These are phyloP conservation scores for Fusarium fujikuroi DNA, from an alignment of 2,329 filamentous ascomycete species.

Conservation along the genomic window DNA sequence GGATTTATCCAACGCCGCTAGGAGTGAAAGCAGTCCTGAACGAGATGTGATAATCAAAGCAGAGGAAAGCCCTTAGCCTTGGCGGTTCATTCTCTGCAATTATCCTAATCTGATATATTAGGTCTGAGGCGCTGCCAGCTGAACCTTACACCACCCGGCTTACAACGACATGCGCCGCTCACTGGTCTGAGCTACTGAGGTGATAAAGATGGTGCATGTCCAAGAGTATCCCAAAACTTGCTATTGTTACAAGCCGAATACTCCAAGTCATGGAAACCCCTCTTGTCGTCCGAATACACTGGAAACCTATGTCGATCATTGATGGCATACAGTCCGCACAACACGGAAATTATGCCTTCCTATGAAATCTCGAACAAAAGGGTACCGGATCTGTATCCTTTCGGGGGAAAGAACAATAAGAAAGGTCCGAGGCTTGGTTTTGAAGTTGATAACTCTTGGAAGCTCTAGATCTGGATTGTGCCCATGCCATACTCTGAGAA, in stretches of 20 bases:
- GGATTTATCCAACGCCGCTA: slow-evolving; percentile 29
- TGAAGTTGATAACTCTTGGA: neutral
- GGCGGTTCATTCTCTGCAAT: neutral
- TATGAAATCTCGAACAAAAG: neutral
- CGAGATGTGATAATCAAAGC: neutral
- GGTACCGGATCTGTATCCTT: no score
- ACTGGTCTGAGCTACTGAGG: neutral
- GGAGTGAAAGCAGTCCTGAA: neutral
- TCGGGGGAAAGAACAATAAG: no score
- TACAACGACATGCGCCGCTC: neutral
- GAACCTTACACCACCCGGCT: neutral
- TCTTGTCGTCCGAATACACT: neutral
- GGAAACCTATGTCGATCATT: neutral
- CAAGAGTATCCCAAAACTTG: neutral
- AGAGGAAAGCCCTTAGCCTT: neutral
- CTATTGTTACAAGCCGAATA: no score
- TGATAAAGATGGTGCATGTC: neutral
- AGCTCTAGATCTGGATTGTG: neutral
- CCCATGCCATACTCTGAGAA: neutral
- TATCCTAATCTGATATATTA: neutral
- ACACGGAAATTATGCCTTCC: neutral
- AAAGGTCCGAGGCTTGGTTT: neutral
- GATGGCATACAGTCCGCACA: neutral
- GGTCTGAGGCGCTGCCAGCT: neutral
- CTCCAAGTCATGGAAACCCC: neutral